phyloP scores from a whole-genome alignment of 208 protist species.

The Leishmania major region DNA sequence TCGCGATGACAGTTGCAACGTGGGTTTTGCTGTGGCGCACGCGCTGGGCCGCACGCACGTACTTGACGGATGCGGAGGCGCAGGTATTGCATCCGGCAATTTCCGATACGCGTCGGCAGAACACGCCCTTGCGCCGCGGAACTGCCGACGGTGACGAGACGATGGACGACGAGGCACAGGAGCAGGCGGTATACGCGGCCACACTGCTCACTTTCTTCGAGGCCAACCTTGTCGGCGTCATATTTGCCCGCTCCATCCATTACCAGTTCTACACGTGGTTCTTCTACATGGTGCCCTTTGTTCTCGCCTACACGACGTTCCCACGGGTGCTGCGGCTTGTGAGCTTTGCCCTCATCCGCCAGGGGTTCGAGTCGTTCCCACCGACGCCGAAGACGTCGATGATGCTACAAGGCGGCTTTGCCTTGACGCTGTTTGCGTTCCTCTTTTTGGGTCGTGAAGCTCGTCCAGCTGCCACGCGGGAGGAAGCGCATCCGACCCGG shows the following conservation, averaged over 20 bases:
- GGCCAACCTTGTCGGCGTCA: conserved; percentile 92
- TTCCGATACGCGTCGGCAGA: conserved; percentile 8
- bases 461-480: background rate
- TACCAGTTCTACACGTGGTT: conserved; percentile 96
- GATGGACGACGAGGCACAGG: conserved; percentile 17
- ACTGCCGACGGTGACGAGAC: conserved; percentile 5
- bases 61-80: conserved; percentile 20
- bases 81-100: conserved; percentile 14
- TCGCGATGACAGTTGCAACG: conserved; percentile 47
- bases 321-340: conserved; percentile 36
- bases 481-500: too few relatives aligned
- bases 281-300: conserved; percentile 86
- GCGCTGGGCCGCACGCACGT: conserved; percentile 51
- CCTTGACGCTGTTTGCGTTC: conserved; percentile 39
- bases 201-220: conserved; percentile 84
- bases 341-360: conserved; percentile 46
- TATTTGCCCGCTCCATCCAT: conserved; percentile 88
- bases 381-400: conserved; percentile 50
- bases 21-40: conserved; percentile 62
- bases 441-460: conserved; percentile 41
- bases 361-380: conserved; percentile 70
- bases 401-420: conserved; percentile 51
- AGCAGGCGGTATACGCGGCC: conserved; percentile 12
- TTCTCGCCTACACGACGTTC: conserved; percentile 47
- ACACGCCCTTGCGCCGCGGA: background rate